Conservation (phyloP, 2,329 filamentous ascomycete species). For the Cordyceps tenuipes region DNA sequence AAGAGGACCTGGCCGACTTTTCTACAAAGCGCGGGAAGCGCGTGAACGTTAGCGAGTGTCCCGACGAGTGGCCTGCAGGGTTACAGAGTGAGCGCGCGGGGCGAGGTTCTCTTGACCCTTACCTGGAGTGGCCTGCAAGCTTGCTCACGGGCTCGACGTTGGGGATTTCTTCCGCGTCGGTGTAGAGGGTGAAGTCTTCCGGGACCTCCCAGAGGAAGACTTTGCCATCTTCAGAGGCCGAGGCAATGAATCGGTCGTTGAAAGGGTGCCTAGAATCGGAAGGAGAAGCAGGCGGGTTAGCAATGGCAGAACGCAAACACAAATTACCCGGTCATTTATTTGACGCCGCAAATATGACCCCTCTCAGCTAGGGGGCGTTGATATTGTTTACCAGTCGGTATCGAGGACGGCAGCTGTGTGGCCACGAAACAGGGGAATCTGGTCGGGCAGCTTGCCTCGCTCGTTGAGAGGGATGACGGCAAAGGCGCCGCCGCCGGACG, state of each 20-base stretch:
- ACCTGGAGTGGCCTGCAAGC: constrained; percentile 82
- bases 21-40: constrained; percentile 37
- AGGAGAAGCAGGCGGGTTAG: neutral
- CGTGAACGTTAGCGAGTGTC: constrained; percentile 17
- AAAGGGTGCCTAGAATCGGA: constrained; percentile 69
- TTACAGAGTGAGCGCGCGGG: too few species aligned
- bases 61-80: neutral
- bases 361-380: constrained; percentile 11
- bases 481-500: constrained; percentile 91
- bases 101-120: constrained; percentile 14
- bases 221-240: constrained; percentile 93
- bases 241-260: constrained; percentile 87
- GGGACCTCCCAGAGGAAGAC: constrained; percentile 96
- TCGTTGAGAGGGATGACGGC: constrained; percentile 89
- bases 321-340: neutral
- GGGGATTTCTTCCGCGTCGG: constrained; percentile 73
- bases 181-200: constrained; percentile 73
- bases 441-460: constrained; percentile 82
- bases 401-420: constrained; percentile 94
- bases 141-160: constrained; percentile 76
- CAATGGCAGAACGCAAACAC: neutral
- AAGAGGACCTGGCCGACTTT: constrained; percentile 98
- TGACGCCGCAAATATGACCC: neutral
- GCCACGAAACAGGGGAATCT: constrained; percentile 88
- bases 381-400: constrained; percentile 72